Conservation (phyloP, 2,329 filamentous ascomycete genomes). For the Hypoxylon sp. region DNA sequence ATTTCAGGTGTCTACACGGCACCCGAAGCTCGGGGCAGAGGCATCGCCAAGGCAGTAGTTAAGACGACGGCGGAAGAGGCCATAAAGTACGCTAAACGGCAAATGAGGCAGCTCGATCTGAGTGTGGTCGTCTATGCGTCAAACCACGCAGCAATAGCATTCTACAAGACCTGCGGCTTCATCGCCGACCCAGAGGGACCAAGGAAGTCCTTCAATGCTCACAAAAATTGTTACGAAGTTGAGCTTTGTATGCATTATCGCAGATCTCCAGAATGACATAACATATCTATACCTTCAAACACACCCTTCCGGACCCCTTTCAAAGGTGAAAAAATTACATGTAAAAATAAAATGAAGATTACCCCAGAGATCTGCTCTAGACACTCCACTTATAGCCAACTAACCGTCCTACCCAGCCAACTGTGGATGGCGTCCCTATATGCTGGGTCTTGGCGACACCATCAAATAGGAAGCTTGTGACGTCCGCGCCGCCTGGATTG, state of each 20-base stretch:
- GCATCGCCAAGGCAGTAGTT: constrained; percentile 55
- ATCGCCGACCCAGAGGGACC: constrained; percentile 35
- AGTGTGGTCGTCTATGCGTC: constrained; percentile 55
- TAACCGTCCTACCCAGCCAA: constrained; percentile 38
- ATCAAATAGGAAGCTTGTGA: constrained; percentile 51
- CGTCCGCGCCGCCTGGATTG: constrained; percentile 44
- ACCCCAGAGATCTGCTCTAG: constrained; percentile 40
- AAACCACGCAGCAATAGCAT: constrained; percentile 53
- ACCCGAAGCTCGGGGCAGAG: constrained; percentile 56
- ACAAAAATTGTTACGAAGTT: constrained; percentile 38
- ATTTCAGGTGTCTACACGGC: constrained; percentile 58
- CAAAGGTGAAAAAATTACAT: constrained; percentile 29
- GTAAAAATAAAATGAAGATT: constrained; percentile 49
- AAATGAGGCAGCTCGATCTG: constrained; percentile 46
- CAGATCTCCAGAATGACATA: constrained; percentile 19
- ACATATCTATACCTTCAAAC: constrained; percentile 1
- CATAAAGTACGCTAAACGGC: constrained; percentile 40
- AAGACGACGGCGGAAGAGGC: constrained; percentile 51
- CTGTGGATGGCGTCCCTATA: constrained; percentile 22
- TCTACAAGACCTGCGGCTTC: constrained; percentile 58
- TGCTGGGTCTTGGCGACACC: constrained; percentile 41
- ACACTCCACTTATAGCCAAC: constrained; percentile 30
- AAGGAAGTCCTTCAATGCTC: constrained; percentile 40
- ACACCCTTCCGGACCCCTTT: constrained; percentile 10
- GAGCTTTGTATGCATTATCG: constrained; percentile 49